phyloP scores from a whole-genome alignment of 2,329 filamentous ascomycete genomes.

The Xylaria sp. region DNA sequence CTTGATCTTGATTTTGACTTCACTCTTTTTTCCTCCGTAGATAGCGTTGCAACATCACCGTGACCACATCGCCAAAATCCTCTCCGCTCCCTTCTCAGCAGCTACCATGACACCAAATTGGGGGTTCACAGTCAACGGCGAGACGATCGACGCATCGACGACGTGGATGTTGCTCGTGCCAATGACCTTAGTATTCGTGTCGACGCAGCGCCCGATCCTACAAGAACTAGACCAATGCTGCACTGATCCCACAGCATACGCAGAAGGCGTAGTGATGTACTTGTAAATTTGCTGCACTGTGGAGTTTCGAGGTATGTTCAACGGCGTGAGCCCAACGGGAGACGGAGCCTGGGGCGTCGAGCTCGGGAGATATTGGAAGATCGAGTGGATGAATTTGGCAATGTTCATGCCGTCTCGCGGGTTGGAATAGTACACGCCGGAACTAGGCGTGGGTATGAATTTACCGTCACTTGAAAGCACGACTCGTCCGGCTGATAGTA shows the following conservation, averaged over 20 bases:
- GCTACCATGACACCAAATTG: conserved; percentile 66
- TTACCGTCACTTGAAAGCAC: conserved; percentile 54
- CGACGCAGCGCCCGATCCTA: conserved; percentile 62
- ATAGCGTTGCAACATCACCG: background rate
- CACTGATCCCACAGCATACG: conserved; percentile 62
- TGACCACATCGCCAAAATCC: conserved; percentile 52
- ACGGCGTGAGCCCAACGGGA: conserved; percentile 55
- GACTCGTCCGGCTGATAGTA: conserved; percentile 61
- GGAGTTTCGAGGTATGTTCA: conserved; percentile 60
- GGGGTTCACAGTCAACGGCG: conserved; percentile 64
- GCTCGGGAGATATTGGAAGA: conserved; percentile 58
- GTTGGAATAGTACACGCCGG: conserved; percentile 60
- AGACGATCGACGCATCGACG: conserved; percentile 61
- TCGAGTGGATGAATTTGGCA: conserved; percentile 60
- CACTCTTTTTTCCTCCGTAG: no score
- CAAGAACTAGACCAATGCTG: conserved; percentile 67
- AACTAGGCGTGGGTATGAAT: conserved; percentile 56
- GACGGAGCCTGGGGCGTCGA: conserved; percentile 48
- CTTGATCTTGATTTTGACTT: no score
- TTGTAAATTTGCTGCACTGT: conserved; percentile 60
- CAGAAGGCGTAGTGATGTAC: conserved; percentile 61
- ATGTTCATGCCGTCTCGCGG: conserved; percentile 61
- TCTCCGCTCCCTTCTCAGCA: conserved; percentile 62
- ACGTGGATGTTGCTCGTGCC: conserved; percentile 64
- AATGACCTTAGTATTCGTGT: conserved; percentile 58